Evolutionary conservation across 1,139 yeast genomes (phyloP).

Genomic region (Tardiomyces blankii): DNA sequence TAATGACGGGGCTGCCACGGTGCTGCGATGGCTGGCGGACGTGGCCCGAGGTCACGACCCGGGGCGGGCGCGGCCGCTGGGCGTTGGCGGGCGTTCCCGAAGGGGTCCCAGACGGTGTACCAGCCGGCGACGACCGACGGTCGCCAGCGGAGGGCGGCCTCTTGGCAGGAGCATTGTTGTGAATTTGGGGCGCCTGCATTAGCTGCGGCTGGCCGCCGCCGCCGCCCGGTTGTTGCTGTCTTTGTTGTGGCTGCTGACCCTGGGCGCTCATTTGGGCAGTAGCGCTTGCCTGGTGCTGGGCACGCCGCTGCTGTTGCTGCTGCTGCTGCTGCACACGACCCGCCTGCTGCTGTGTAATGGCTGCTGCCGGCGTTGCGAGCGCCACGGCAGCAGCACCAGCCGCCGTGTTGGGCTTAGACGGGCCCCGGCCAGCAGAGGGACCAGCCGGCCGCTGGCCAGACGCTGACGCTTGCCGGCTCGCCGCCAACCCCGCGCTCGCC

Average conservation of each 20-base stretch:
- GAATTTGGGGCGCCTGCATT: background rate
- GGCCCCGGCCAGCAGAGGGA: background rate
- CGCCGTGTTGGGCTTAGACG: background rate
- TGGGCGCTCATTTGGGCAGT: conserved; percentile 1
- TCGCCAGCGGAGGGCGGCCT: background rate
- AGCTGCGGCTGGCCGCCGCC: conserved; percentile 3
- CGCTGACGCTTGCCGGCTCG: conserved; percentile 1
- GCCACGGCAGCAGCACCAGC: conserved; percentile 6
- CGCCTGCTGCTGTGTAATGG: conserved; percentile 7
- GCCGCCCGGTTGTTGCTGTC: conserved; percentile 2
- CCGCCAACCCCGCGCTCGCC: background rate
- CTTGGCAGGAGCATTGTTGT: background rate
- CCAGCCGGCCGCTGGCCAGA: too few species aligned
- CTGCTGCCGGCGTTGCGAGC: conserved; percentile 11
- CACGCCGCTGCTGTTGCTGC: conserved; percentile 16
- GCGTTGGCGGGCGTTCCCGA: background rate
- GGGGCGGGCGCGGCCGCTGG: background rate
- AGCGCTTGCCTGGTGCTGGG: conserved; percentile 1
- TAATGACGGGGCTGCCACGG: background rate
- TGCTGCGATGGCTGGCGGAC: background rate
- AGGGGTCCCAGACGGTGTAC: background rate
- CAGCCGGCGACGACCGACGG: background rate
- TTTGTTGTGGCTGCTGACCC: background rate
- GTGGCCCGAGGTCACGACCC: background rate
- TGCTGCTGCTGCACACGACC: conserved; percentile 10